These are phyloP conservation scores for Aureobasidium mangrovei DNA, from an alignment of 2,329 filamentous ascomycete genomes.

Conservation along the genomic window DNA sequence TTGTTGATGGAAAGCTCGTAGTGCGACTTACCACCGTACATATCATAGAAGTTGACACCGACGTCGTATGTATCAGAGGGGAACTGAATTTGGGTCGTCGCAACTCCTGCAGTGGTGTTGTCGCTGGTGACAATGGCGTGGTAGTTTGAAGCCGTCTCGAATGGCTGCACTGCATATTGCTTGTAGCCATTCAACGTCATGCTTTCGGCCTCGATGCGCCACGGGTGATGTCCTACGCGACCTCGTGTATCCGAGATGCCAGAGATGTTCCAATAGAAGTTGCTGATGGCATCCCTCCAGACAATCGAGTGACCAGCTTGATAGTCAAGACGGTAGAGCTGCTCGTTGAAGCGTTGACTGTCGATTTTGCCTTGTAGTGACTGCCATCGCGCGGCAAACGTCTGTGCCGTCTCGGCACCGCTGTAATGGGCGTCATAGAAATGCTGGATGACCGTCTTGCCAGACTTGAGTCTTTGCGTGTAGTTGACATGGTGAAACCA, in stretches of 20 bases:
- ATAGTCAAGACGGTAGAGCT: constrained; percentile 51
- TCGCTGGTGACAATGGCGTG: constrained; percentile 47
- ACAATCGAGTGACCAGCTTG: constrained; percentile 62
- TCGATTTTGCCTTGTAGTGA: constrained; percentile 50
- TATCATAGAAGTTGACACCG: constrained; percentile 58
- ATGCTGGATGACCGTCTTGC: constrained; percentile 59
- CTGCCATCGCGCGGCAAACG: constrained; percentile 48
- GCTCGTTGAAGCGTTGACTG: constrained; percentile 49
- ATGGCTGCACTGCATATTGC: constrained; percentile 45
- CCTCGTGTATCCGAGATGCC: constrained; percentile 48
- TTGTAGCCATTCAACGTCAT: constrained; percentile 55
- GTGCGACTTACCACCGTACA: constrained; percentile 48
- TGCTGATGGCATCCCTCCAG: constrained; percentile 59
- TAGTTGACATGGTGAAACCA: constrained; percentile 71
- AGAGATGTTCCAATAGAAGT: constrained; percentile 55
- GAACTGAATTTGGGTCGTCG: constrained; percentile 34
- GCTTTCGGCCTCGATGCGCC: constrained; percentile 59
- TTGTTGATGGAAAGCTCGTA: constrained; percentile 50
- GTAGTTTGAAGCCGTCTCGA: constrained; percentile 50
- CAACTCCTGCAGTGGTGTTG: constrained; percentile 45
- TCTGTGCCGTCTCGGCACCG: constrained; percentile 52
- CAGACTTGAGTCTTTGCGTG: constrained; percentile 51
- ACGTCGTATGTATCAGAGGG: constrained; percentile 51
- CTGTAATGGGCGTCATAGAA: constrained; percentile 57
- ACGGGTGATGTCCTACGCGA: constrained; percentile 53